Evolutionary conservation across 257 asterid species (phyloP), one percentile per base, ranked within the genome.

Genomic region (Primulina huaijiensis): DNA sequence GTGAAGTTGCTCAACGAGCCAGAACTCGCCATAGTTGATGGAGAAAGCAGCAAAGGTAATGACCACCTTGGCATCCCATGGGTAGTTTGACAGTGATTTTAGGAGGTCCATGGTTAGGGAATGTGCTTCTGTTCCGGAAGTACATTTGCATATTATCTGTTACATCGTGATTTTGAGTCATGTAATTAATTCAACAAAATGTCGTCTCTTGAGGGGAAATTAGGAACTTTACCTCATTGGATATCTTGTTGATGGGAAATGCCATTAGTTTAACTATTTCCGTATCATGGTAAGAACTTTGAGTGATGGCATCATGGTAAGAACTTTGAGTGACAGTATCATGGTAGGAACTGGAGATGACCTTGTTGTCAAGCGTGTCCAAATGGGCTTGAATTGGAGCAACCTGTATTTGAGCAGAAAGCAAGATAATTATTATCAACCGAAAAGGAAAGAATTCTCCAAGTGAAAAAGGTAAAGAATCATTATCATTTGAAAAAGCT

Each of bases 31-130:
- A 69, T 86, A 88, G 78, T 77, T 81, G 79, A 84, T 69, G 52
- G 90, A 75, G 50, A 88, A 84, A 25, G 89, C 89, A 0, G 89
- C 90, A 9, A 82, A 70, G 38, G 84, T 64, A 4, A 88, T 78
- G n/a, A 81, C 86, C 7, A 77, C 78, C 81, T 88, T 88, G 17
- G 90, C 90, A 7, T 82, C 95, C 92, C 92, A 88, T 0, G 83
- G 38, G 79, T 82, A 81, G 77, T 66, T 73, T 25, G 86, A 76
- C 5, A 88, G 82, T 19, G 82, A 60, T 3, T 60, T 70, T 14
- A 88, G 84, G 57, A 88, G 78, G 23, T 80, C 82, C 78, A 88
- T 70, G n/a, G 89, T 75, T 16, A 72, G 71, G 21, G 82, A 38
- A 46, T 88, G 92, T 0, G 82, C 70, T 38, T 88, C 92, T 46